phyloP scores from a whole-genome alignment of 1,284 basidiomycete species.

The Rhodofomes roseus region DNA sequence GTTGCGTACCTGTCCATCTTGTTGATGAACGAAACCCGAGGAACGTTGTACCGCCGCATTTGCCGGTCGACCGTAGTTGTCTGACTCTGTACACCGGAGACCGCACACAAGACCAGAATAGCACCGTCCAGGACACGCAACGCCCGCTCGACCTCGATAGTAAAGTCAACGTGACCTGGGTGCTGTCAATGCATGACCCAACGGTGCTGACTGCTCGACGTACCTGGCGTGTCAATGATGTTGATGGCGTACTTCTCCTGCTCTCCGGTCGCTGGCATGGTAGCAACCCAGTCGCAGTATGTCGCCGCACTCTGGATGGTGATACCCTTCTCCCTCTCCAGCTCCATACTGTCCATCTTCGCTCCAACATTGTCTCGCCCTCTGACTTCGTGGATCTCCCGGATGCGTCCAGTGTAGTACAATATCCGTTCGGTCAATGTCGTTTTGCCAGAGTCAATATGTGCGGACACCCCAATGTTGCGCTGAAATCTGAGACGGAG shows the following conservation, averaged over 20 bases:
- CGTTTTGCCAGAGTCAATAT: slow-evolving; percentile 98
- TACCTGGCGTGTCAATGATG: slow-evolving; percentile 98
- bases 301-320: slow-evolving; percentile 99
- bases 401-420: slow-evolving; percentile 95
- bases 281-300: slow-evolving; percentile 94
- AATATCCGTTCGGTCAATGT: slow-evolving; percentile 97
- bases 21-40: slow-evolving; percentile 96
- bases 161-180: slow-evolving; percentile 96
- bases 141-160: slow-evolving; percentile 98
- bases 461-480: slow-evolving; percentile 86
- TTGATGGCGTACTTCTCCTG: slow-evolving; percentile 92
- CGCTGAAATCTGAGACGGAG: slow-evolving; percentile 61
- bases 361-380: slow-evolving; percentile 95
- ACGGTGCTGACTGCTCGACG: slow-evolving; percentile 9
- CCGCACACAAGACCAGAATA: slow-evolving; percentile 94
- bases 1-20: slow-evolving; percentile 89
- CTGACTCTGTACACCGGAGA: slow-evolving; percentile 97
- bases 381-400: slow-evolving; percentile 95
- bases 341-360: slow-evolving; percentile 99
- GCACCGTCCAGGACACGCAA: slow-evolving; percentile 96
- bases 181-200: background rate
- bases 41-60: slow-evolving; percentile 96
- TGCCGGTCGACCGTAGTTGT: slow-evolving; percentile 99
- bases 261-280: slow-evolving; percentile 56
- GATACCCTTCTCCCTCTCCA: slow-evolving; percentile 98